Evolutionary conservation across 305 asterid species (phyloP).

Genomic region (Solanum hybrid): DNA sequence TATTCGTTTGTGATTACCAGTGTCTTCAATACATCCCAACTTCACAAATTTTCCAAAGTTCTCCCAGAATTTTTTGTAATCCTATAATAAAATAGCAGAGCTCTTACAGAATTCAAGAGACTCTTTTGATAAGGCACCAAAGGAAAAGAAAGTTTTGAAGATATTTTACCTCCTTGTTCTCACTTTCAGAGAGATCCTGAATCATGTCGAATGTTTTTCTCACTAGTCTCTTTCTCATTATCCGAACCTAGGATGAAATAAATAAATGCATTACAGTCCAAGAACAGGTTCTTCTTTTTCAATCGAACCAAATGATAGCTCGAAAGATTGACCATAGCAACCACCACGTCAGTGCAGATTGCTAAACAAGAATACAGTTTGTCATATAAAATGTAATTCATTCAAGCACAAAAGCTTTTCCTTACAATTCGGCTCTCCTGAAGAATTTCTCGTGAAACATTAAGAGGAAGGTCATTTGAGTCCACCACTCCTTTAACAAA

Average conservation of each 20-base stretch:
- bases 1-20: slow-evolving; percentile 88
- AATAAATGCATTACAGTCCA: not conserved
- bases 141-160: not conserved
- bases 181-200: slow-evolving; percentile 89
- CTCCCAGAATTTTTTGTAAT: slow-evolving; percentile 94
- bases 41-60: slow-evolving; percentile 86
- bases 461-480: slow-evolving; percentile 95
- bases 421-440: slow-evolving; percentile 99
- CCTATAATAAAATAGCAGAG: slow-evolving; percentile 33
- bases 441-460: slow-evolving; percentile 95
- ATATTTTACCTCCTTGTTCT: slow-evolving; percentile 64
- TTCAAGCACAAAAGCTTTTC: not conserved
- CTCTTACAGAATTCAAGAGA: not conserved
- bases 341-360: not conserved
- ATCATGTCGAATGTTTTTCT: slow-evolving; percentile 98
- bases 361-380: not conserved
- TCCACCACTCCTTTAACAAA: slow-evolving; percentile 96
- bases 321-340: not conserved
- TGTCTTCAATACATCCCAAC: slow-evolving; percentile 94
- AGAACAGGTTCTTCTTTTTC: not conserved
- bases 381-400: not conserved
- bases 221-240: slow-evolving; percentile 92
- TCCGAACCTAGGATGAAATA: slow-evolving; percentile 54
- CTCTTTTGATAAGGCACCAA: not conserved
- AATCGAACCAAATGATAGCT: not conserved